Evolutionary conservation across 345 rosid species (phyloP).

Genomic region (Streptanthus diversifolius): DNA sequence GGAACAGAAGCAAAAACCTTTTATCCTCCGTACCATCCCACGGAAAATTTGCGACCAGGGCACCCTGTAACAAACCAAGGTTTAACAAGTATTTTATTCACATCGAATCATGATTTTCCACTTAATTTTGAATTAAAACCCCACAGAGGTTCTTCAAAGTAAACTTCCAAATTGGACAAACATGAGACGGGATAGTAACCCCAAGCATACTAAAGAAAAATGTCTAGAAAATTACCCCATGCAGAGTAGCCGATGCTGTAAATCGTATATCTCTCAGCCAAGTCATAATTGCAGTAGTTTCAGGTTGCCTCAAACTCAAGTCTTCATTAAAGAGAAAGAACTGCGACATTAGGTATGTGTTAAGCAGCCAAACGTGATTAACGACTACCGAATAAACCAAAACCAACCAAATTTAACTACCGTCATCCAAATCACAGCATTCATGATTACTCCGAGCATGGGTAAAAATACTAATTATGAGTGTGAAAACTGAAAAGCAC

Average conservation of each 20-base stretch:
- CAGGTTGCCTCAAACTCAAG: slow-evolving; percentile 66
- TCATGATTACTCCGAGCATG: slow-evolving; percentile 1
- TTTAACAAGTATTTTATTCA: background rate
- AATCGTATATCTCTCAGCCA: slow-evolving; percentile 75
- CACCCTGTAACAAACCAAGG: slow-evolving; percentile 59
- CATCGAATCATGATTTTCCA: background rate
- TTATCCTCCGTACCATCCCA: slow-evolving; percentile 88
- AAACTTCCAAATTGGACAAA: background rate
- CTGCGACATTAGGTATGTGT: slow-evolving; percentile 38
- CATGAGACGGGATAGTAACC: background rate
- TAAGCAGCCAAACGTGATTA: slow-evolving; percentile 2
- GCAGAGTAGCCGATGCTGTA: slow-evolving; percentile 87
- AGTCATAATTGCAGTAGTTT: slow-evolving; percentile 77
- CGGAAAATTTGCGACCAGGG: slow-evolving; percentile 95
- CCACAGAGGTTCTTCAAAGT: background rate
- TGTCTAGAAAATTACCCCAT: slow-evolving; percentile 59
- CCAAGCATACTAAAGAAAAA: background rate
- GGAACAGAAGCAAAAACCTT: slow-evolving; percentile 45
- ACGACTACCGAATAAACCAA: background rate
- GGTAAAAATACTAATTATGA: slow-evolving; percentile 12
- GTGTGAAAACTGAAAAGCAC: slow-evolving; percentile 22
- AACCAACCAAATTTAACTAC: background rate
- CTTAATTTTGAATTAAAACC: background rate
- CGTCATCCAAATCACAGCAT: background rate
- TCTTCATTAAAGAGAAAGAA: slow-evolving; percentile 70